Evolutionary conservation across 805 yeast genomes (phyloP).

Genomic region (Yarrowia sp.): DNA sequence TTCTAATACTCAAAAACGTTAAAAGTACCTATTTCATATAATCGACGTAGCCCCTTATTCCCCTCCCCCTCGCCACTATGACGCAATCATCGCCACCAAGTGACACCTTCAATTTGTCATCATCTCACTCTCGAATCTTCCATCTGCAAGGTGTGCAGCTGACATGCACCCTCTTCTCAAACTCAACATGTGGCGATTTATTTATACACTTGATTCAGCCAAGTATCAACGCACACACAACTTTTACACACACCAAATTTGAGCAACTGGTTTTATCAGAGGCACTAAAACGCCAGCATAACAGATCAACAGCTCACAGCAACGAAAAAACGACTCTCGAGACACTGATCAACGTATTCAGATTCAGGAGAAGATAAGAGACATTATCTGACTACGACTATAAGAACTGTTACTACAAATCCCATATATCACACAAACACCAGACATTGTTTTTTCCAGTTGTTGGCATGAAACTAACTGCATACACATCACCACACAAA

Average conservation of each 20-base stretch:
- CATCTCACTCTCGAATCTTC: conserved; percentile 19
- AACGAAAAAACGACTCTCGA: too few relatives aligned
- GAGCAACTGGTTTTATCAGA: background rate
- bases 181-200: conserved; percentile 31
- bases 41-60: too few relatives aligned
- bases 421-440: background rate
- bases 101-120: conserved; percentile 1
- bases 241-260: background rate
- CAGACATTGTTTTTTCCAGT: too few relatives aligned
- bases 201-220: background rate
- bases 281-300: too few relatives aligned
- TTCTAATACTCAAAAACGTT: too few relatives aligned
- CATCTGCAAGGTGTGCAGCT: background rate
- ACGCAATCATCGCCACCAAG: background rate
- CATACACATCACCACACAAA: background rate
- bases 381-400: too few relatives aligned
- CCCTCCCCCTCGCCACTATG: background rate
- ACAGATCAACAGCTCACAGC: background rate
- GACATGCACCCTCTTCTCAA: background rate
- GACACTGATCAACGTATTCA: too few relatives aligned
- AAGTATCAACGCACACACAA: too few relatives aligned
- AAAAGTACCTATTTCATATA: background rate
- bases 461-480: conserved; percentile 20
- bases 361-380: too few relatives aligned
- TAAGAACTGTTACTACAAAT: too few relatives aligned